A percentile compares a stretch with the other conserved stretches of the same genome.
These are phyloP conservation scores for Biscogniauxia sp. DNA, from an alignment of 2,329 filamentous ascomycete genomes.

Conservation along the genomic window DNA sequence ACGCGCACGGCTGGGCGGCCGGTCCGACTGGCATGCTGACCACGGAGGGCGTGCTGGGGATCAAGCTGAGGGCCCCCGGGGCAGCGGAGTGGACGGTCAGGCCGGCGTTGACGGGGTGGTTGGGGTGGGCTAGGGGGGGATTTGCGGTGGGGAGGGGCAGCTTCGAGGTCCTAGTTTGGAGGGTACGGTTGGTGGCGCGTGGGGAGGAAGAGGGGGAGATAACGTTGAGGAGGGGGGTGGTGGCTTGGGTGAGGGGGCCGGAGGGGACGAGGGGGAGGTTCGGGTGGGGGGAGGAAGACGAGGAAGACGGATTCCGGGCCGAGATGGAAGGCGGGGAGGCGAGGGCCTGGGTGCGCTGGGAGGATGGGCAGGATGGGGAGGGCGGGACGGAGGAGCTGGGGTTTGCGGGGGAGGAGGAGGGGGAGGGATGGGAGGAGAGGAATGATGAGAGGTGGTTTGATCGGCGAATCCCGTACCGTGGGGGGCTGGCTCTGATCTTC, in stretches of 20 bases:
- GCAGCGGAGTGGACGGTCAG: constrained; percentile 27
- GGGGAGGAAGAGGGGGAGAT: constrained; percentile 1
- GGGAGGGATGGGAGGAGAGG: neutral
- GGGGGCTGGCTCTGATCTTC: constrained; percentile 5
- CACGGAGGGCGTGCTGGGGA: constrained; percentile 27
- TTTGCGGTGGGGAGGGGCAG: constrained; percentile 34
- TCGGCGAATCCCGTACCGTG: constrained; percentile 6
- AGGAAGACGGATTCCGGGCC: neutral
- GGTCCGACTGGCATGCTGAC: constrained; percentile 35
- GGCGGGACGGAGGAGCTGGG: constrained; percentile 8
- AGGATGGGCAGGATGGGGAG: neutral
- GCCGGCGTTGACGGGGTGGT: constrained; percentile 33
- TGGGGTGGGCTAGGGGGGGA: constrained; percentile 35
- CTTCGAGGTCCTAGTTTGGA: constrained; percentile 33
- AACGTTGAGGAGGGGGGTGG: neutral
- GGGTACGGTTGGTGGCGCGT: constrained; percentile 11
- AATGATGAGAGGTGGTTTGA: constrained; percentile 12
- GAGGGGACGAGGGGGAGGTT: constrained; percentile 17
- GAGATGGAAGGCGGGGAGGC: constrained; percentile 8
- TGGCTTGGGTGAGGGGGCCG: constrained; percentile 12
- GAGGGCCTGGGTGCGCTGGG: constrained; percentile 9
- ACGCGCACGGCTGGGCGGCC: constrained; percentile 37
- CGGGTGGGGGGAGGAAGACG: constrained; percentile 15
- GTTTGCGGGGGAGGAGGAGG: neutral
- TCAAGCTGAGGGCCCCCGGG: constrained; percentile 25